phyloP scores from a whole-genome alignment of 495 filamentous ascomycete species.

The Pyrenula aspistea region DNA sequence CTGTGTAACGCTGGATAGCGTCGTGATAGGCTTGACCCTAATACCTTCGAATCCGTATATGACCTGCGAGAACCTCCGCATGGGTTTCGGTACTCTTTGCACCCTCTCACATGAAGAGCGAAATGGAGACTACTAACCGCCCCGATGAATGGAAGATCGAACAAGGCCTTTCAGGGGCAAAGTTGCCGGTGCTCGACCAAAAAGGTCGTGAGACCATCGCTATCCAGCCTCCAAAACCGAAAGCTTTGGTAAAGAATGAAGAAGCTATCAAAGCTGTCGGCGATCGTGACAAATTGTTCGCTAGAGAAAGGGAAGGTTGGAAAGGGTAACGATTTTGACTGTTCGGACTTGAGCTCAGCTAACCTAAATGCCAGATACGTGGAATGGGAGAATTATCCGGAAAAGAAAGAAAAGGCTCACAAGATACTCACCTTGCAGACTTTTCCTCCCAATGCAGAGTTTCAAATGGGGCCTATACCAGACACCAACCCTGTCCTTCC shows the following conservation, averaged over 20 bases:
- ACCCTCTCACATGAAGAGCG: not conserved
- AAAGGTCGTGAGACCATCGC: slow-evolving; percentile 16
- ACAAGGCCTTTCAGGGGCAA: slow-evolving; percentile 32
- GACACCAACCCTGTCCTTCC: slow-evolving; percentile 49
- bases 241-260: slow-evolving; percentile 20
- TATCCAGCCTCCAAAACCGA: slow-evolving; percentile 9
- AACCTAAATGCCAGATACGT: slow-evolving; percentile 28
- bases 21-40: too few species aligned
- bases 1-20: too few species aligned
- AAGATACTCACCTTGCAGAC: slow-evolving; percentile 42
- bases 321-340: slow-evolving; percentile 14
- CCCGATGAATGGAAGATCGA: slow-evolving; percentile 43
- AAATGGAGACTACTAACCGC: slow-evolving; percentile 18
- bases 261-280: slow-evolving; percentile 20
- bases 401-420: slow-evolving; percentile 47
- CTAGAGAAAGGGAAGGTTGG: slow-evolving; percentile 22
- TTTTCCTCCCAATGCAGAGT: slow-evolving; percentile 47
- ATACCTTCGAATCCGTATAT: too few species aligned
- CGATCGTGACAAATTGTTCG: slow-evolving; percentile 21
- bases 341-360: not conserved
- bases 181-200: slow-evolving; percentile 35
- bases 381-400: slow-evolving; percentile 60
- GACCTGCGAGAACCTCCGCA: not conserved
- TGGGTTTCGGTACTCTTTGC: not conserved
- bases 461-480: slow-evolving; percentile 45